phyloP scores from a whole-genome alignment of 768 basidiomycete species.

The Brasilioporus rufonigricans region DNA sequence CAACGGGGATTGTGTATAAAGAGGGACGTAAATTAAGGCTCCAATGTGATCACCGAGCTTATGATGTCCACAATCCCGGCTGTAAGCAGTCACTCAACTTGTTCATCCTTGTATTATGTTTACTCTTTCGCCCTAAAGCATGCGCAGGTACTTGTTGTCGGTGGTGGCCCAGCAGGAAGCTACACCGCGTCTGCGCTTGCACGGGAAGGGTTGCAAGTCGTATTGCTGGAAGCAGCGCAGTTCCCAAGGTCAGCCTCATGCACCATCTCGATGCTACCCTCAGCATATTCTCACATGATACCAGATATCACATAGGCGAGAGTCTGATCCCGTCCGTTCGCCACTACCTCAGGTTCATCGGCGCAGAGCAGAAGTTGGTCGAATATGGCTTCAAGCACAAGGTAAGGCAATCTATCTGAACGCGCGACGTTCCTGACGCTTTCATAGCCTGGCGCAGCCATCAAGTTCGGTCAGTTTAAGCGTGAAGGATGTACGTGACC shows the following conservation, averaged over 20 bases:
- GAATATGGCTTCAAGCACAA: conserved; percentile 46
- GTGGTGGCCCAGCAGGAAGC: conserved; percentile 59
- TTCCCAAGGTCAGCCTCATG: conserved; percentile 47
- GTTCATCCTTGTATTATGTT: neutral
- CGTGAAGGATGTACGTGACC: conserved; percentile 53
- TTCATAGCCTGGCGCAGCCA: conserved; percentile 53
- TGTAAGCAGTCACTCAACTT: conserved; percentile 13
- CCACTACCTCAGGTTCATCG: conserved; percentile 52
- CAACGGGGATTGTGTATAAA: conserved; percentile 6
- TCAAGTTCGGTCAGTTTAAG: conserved; percentile 56
- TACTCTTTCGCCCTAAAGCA: conserved; percentile 14
- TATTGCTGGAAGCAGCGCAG: conserved; percentile 50
- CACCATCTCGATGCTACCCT: too few relatives aligned
- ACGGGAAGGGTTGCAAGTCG: conserved; percentile 57
- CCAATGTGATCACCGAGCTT: neutral
- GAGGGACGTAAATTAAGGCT: too few relatives aligned
- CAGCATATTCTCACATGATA: neutral
- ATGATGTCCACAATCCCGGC: conserved; percentile 20
- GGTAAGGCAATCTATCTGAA: conserved; percentile 28
- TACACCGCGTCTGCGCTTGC: conserved; percentile 55
- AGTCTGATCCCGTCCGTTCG: conserved; percentile 50
- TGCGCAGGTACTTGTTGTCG: conserved; percentile 44
- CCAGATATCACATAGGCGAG: conserved; percentile 50
- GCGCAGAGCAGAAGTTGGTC: conserved; percentile 42
- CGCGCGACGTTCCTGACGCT: neutral